A percentile compares a stretch with the other conserved stretches of the same genome.
These are phyloP conservation scores for Coprinellus micaceus DNA, from an alignment of 768 basidiomycete genomes.

Conservation along the genomic window DNA sequence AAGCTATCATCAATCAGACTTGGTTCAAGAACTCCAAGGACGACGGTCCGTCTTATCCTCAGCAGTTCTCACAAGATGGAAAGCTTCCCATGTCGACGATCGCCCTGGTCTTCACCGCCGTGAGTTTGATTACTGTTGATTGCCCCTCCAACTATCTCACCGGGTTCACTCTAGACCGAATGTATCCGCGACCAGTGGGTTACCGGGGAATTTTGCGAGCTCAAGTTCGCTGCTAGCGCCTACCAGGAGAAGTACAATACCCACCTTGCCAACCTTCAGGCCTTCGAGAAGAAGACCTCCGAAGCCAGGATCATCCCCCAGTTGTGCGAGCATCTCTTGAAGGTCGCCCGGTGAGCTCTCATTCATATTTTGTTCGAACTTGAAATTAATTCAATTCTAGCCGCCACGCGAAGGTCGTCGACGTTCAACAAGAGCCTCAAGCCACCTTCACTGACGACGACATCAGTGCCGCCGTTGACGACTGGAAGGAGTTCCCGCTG, in stretches of 20 bases:
- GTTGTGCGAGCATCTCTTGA: slow-evolving; percentile 10
- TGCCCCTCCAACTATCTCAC: not conserved
- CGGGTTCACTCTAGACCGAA: not conserved
- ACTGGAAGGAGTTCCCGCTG: too few relatives aligned
- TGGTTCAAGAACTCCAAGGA: not conserved
- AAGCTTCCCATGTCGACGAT: not conserved
- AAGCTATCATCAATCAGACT: not conserved
- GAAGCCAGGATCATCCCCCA: not conserved
- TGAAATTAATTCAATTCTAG: not conserved
- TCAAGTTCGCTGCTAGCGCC: not conserved
- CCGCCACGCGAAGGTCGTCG: not conserved
- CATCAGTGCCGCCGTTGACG: too few relatives aligned
- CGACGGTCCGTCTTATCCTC: not conserved
- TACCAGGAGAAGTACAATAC: not conserved
- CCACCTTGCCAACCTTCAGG: not conserved
- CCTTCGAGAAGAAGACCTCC: not conserved
- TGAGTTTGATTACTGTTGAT: not conserved
- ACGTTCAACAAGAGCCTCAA: not conserved
- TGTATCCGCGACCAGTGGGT: not conserved
- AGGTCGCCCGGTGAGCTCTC: slow-evolving; percentile 13
- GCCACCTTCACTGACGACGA: too few relatives aligned
- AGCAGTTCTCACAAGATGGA: not conserved
- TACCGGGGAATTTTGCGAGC: not conserved
- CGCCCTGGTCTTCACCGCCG: not conserved
- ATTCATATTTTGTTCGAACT: not conserved